Conservation (phyloP, 2,329 filamentous ascomycete genomes). For the Colletotrichum trifolii region DNA sequence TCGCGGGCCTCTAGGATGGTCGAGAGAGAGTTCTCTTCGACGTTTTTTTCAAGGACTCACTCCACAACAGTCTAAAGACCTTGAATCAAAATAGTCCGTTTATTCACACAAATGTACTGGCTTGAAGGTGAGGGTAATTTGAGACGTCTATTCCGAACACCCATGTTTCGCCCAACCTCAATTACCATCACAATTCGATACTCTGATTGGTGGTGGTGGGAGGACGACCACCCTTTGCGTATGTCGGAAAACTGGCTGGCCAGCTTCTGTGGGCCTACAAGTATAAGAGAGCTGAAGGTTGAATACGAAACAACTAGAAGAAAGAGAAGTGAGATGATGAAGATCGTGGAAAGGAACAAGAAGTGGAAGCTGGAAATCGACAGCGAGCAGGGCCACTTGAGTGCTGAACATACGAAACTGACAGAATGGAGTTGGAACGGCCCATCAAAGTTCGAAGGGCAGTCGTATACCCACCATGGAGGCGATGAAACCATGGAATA, state of each 20-base stretch:
- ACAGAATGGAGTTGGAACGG: constrained; percentile 26
- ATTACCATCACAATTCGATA: constrained; percentile 60
- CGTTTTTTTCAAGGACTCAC: constrained; percentile 23
- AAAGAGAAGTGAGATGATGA: constrained; percentile 56
- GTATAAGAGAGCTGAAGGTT: constrained; percentile 52
- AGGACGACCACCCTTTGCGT: constrained; percentile 47
- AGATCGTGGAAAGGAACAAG: constrained; percentile 48
- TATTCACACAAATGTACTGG: constrained; percentile 56
- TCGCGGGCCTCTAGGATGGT: constrained; percentile 14
- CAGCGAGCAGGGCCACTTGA: constrained; percentile 14
- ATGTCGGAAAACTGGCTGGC: constrained; percentile 52
- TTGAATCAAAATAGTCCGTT: constrained; percentile 43
- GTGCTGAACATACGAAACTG: constrained; percentile 19
- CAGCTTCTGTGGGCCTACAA: constrained; percentile 39
- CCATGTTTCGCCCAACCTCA: constrained; percentile 46
- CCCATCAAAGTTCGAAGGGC: constrained; percentile 10
- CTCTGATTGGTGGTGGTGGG: constrained; percentile 61
- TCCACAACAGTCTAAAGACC: constrained; percentile 38
- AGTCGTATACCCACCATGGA: constrained; percentile 23
- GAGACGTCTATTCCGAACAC: constrained; percentile 40
- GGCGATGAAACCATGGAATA: constrained; percentile 26
- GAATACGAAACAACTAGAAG: constrained; percentile 60
- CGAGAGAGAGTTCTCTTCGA: background rate
- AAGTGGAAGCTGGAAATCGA: constrained; percentile 18
- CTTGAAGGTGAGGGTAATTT: constrained; percentile 47